Evolutionary conservation across 2,329 filamentous ascomycete genomes (phyloP).

Genomic region (Stemphylium beticola): DNA sequence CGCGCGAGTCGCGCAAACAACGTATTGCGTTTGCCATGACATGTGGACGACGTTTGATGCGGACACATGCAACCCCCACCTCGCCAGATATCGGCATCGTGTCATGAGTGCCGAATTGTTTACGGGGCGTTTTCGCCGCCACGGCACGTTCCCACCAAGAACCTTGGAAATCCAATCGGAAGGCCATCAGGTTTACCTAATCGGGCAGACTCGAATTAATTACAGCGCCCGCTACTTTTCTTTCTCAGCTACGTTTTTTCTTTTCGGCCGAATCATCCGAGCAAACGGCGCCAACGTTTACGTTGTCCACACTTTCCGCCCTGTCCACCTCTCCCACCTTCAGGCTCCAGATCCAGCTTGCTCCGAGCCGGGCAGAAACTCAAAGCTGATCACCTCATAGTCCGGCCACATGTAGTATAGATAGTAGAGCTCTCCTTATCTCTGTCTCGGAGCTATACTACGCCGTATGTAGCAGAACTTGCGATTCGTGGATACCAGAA

Average conservation of each 20-base stretch:
- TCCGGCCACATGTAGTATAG: neutral
- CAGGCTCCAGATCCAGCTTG: neutral
- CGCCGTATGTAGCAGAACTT: neutral
- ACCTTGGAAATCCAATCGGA: neutral
- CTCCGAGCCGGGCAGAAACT: neutral
- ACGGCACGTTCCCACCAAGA: neutral
- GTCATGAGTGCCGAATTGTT: neutral
- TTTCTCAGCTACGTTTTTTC: neutral
- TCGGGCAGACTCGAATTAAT: slow-evolving; percentile 4
- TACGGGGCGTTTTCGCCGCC: neutral
- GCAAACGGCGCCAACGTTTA: neutral
- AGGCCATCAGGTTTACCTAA: slow-evolving; percentile 1
- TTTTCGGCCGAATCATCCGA: neutral
- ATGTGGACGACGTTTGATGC: neutral
- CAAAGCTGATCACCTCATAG: neutral
- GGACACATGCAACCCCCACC: neutral
- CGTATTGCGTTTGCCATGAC: too few relatives aligned
- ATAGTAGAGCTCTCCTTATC: neutral
- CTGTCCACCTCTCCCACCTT: neutral
- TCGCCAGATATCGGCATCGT: slow-evolving; percentile 8
- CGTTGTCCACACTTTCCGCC: neutral
- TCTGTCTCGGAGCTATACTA: neutral
- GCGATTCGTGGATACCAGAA: neutral
- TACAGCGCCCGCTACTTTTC: neutral
- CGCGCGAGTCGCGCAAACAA: neutral